A percentile compares a stretch with the other conserved stretches of the same genome.
phyloP scores from a whole-genome alignment of 805 yeast genomes.

The Lipomyces lipofer region DNA sequence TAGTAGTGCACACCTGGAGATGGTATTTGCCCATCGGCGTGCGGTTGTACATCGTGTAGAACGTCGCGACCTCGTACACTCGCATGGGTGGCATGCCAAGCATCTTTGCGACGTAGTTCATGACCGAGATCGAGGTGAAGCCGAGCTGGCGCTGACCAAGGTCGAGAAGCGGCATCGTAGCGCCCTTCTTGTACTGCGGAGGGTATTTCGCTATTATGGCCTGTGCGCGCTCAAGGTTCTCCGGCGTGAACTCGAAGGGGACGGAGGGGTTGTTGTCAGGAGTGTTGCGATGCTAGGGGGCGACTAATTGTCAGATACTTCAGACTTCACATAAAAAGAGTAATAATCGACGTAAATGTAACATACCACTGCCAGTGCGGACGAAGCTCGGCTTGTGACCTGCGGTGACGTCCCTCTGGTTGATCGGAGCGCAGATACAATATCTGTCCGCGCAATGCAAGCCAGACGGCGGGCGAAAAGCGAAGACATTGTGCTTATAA shows the following conservation, averaged over 20 bases:
- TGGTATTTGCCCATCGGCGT: constrained; percentile 83
- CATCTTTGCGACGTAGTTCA: constrained; percentile 84
- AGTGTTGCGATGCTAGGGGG: constrained; percentile 72
- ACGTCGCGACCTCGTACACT: constrained; percentile 85
- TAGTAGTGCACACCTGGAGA: constrained; percentile 83
- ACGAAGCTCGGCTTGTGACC: too few relatives aligned
- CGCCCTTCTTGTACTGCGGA: constrained; percentile 81
- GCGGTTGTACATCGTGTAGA: constrained; percentile 88
- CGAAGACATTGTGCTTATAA: too few relatives aligned
- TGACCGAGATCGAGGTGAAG: constrained; percentile 79
- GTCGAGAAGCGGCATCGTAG: constrained; percentile 83
- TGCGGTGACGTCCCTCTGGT: too few relatives aligned
- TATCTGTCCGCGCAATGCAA: too few relatives aligned
- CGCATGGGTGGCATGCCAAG: constrained; percentile 92
- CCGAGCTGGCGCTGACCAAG: constrained; percentile 87
- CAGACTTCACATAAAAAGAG: too few relatives aligned
- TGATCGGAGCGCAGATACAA: too few relatives aligned
- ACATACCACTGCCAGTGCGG: too few relatives aligned
- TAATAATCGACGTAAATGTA: background rate
- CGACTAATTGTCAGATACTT: too few relatives aligned
- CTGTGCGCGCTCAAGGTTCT: constrained; percentile 66
- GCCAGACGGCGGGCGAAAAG: too few relatives aligned
- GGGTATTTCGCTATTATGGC: constrained; percentile 79
- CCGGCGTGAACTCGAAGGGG: constrained; percentile 71
- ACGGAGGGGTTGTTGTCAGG: constrained; percentile 63